Evolutionary conservation across 306 rosid species (phyloP).

Genomic region (Gynostemma pentaphyllum): DNA sequence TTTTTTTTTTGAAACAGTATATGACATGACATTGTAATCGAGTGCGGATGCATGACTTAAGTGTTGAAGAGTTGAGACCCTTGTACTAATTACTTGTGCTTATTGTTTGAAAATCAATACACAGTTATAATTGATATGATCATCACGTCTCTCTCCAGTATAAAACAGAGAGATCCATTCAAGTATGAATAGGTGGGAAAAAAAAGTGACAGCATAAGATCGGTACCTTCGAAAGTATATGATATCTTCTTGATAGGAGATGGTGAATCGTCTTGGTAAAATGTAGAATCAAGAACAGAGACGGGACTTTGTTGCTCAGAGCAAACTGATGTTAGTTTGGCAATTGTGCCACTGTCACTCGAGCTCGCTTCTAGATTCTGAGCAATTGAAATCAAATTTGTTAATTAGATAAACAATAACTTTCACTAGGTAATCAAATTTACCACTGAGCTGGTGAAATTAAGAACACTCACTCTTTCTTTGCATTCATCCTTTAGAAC

Average conservation of each 20-base stretch:
- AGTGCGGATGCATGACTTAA: too few species aligned
- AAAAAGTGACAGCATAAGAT: conserved; percentile 14
- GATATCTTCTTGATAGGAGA: conserved; percentile 77
- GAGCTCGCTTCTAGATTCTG: conserved; percentile 35
- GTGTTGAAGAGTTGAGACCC: too few species aligned
- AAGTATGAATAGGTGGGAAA: neutral
- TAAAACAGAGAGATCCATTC: neutral
- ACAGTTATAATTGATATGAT: neutral
- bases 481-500: conserved; percentile 21
- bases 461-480: conserved; percentile 32
- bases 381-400: conserved; percentile 14
- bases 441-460: neutral
- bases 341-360: conserved; percentile 20
- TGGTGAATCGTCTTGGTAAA: conserved; percentile 79
- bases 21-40: too few species aligned
- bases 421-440: neutral
- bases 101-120: too few species aligned
- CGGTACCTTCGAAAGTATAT: conserved; percentile 37
- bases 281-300: conserved; percentile 83
- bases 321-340: conserved; percentile 27
- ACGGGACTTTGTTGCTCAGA: conserved; percentile 85
- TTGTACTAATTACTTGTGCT: too few species aligned
- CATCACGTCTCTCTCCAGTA: neutral
- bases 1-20: too few species aligned
- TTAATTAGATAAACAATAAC: conserved; percentile 9